Conservation (phyloP, 495 filamentous ascomycete species). For the Daldinia caldariorum region DNA sequence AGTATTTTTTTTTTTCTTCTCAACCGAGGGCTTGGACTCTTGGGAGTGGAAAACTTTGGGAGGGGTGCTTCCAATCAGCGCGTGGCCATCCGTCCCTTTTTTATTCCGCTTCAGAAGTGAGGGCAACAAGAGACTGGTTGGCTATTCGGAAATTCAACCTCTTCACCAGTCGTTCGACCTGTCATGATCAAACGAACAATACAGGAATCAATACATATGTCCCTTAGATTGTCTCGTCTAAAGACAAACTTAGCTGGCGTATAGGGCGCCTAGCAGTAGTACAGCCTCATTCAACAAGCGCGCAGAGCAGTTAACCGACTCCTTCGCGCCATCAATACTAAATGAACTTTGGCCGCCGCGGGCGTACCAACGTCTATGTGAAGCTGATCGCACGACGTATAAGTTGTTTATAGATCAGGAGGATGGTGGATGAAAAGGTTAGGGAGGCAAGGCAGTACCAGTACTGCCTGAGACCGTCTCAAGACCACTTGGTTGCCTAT, state of each 20-base stretch:
- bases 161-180: conserved; percentile 33
- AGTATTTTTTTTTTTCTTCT: conserved; percentile 4
- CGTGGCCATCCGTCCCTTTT: conserved; percentile 9
- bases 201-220: conserved; percentile 11
- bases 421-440: conserved; percentile 26
- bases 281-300: conserved; percentile 23
- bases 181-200: conserved; percentile 23
- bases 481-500: conserved; percentile 18
- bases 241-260: conserved; percentile 10
- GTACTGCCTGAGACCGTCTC: conserved; percentile 14
- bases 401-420: conserved; percentile 42
- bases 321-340: conserved; percentile 21
- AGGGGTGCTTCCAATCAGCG: conserved; percentile 23
- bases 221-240: conserved; percentile 26
- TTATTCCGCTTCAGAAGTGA: conserved; percentile 8
- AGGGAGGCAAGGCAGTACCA: conserved; percentile 21
- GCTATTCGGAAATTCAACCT: conserved; percentile 11
- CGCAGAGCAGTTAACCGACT: conserved; percentile 11
- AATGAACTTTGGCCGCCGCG: conserved; percentile 7
- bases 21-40: conserved; percentile 34
- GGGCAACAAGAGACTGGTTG: conserved; percentile 16
- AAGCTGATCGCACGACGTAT: conserved; percentile 17
- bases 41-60: conserved; percentile 14
- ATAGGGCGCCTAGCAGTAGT: conserved; percentile 17
- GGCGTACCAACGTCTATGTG: conserved; percentile 11